Conservation (phyloP, 495 filamentous ascomycete species). For the Penicillium ucsense region DNA sequence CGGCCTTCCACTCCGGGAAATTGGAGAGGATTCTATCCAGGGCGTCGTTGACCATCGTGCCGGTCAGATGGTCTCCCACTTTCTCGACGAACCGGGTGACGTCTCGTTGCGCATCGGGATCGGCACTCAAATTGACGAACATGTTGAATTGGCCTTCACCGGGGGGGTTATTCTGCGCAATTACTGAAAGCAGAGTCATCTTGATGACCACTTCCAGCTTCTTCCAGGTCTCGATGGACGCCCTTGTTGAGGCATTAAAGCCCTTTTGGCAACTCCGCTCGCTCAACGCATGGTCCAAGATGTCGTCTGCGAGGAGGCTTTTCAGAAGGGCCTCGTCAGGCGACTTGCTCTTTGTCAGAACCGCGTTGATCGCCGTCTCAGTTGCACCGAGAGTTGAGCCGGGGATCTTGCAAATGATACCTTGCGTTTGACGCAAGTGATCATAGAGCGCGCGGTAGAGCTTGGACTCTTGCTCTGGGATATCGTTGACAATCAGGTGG, state of each 20-base stretch:
- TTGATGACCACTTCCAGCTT: neutral
- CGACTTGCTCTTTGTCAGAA: slow-evolving; percentile 29
- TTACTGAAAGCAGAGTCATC: neutral
- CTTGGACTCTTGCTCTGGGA: slow-evolving; percentile 31
- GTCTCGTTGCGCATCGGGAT: neutral
- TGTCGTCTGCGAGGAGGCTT: slow-evolving; percentile 26
- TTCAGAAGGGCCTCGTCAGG: slow-evolving; percentile 40
- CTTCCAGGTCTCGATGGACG: neutral
- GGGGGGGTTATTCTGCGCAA: no score
- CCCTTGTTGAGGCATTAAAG: neutral
- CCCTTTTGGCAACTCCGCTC: slow-evolving; percentile 1
- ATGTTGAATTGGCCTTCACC: neutral
- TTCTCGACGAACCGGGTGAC: neutral
- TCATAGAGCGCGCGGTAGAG: slow-evolving; percentile 41
- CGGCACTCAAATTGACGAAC: neutral
- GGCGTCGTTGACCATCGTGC: neutral
- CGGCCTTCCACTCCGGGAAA: no score
- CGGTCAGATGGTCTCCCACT: neutral
- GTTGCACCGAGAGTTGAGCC: slow-evolving; percentile 19
- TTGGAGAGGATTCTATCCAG: neutral
- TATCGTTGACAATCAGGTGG: slow-evolving; percentile 27
- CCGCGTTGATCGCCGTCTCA: slow-evolving; percentile 26
- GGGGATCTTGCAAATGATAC: slow-evolving; percentile 23
- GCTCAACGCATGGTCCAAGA: slow-evolving; percentile 5
- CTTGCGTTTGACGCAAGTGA: slow-evolving; percentile 29